Evolutionary conservation across 768 basidiomycete genomes (phyloP).

Genomic region (Glaciozyma martinii): DNA sequence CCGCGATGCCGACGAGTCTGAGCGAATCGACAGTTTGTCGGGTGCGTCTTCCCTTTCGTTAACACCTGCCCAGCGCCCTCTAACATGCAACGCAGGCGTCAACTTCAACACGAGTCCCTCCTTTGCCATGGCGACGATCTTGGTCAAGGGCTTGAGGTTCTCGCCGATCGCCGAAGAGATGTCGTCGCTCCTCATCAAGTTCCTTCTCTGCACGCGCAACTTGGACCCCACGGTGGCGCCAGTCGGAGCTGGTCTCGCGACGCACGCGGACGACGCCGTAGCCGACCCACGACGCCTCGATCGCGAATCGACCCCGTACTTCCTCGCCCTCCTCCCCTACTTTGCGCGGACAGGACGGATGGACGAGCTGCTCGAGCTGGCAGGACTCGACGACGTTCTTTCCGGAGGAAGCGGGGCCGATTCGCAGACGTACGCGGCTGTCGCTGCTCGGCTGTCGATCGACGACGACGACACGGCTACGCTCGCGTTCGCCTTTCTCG

Average conservation of each 20-base stretch:
- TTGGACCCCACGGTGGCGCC: background rate
- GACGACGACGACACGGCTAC: conserved; percentile 39
- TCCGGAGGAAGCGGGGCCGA: background rate
- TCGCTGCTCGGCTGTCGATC: conserved; percentile 50
- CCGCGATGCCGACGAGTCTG: conserved; percentile 50
- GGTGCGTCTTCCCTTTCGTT: background rate
- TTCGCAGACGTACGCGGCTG: background rate
- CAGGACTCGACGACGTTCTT: background rate
- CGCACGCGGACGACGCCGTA: background rate
- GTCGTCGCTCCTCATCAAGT: background rate
- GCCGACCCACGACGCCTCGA: background rate
- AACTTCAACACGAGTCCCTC: conserved; percentile 72
- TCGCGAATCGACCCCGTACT: background rate
- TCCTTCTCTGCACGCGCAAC: background rate
- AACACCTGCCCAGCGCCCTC: conserved; percentile 36
- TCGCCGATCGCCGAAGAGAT: conserved; percentile 34
- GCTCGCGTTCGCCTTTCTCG: conserved; percentile 64
- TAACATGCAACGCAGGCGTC: conserved; percentile 63
- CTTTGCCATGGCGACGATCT: conserved; percentile 68
- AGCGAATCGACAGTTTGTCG: conserved; percentile 41
- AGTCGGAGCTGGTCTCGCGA: background rate
- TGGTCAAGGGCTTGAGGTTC: conserved; percentile 80
- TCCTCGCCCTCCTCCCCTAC: conserved; percentile 2
- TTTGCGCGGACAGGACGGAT: background rate
- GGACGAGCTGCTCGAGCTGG: background rate